phyloP scores from a whole-genome alignment of 371 early-diverging fungal species.

The Mortierella polycephala region DNA sequence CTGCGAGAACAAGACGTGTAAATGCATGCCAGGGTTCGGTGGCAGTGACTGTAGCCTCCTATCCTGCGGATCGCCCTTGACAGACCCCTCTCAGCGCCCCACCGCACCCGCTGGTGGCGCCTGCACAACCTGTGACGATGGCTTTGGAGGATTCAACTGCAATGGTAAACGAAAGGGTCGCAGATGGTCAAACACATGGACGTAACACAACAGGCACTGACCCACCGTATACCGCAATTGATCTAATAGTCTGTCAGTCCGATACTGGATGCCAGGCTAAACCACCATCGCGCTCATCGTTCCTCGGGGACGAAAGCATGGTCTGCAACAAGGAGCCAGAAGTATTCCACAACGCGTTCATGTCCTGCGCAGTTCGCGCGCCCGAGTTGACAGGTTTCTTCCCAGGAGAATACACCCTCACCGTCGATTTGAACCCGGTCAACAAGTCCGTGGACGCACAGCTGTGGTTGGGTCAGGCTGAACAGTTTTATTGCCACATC shows the following conservation, averaged over 20 bases:
- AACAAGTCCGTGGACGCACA: constrained; percentile 39
- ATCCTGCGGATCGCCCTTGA: constrained; percentile 38
- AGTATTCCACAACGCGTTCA: constrained; percentile 31
- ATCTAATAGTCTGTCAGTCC: constrained; percentile 27
- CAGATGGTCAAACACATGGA: background rate
- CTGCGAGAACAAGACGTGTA: constrained; percentile 27
- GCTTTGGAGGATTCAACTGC: constrained; percentile 53
- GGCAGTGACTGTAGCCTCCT: constrained; percentile 41
- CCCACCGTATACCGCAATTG: background rate
- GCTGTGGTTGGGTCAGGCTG: constrained; percentile 27
- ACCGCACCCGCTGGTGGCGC: constrained; percentile 9
- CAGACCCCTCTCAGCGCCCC: constrained; percentile 28
- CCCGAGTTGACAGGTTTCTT: constrained; percentile 24
- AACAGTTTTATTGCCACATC: constrained; percentile 41
- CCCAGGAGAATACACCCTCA: constrained; percentile 35
- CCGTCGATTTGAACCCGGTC: constrained; percentile 17
- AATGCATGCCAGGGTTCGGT: constrained; percentile 44
- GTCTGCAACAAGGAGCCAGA: constrained; percentile 54
- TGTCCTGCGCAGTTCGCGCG: constrained; percentile 32
- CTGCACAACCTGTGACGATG: constrained; percentile 35
- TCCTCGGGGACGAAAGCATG: constrained; percentile 43
- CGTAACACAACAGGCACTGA: background rate
- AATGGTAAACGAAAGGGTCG: constrained; percentile 25
- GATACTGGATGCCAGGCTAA: constrained; percentile 39
- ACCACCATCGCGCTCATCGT: constrained; percentile 28